Conservation (phyloP, 2,329 filamentous ascomycete species). For the Aschersonia sp. region DNA sequence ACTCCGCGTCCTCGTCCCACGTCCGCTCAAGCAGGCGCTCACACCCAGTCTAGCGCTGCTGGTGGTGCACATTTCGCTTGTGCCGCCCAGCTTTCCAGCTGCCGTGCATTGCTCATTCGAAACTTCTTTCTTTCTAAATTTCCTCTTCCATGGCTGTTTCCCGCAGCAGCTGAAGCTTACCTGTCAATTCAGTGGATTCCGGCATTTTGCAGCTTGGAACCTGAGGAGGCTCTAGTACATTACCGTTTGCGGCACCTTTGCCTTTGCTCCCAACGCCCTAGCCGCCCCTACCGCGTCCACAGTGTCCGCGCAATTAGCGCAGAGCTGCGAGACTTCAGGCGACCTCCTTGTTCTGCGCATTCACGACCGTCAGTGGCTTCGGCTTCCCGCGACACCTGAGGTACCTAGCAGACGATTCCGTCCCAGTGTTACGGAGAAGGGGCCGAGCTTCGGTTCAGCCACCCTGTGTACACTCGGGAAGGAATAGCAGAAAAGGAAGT, state of each 20-base stretch:
- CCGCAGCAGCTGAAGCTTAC: not conserved
- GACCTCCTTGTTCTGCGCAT: conserved; percentile 5
- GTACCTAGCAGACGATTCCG: not conserved
- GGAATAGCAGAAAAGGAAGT: not conserved
- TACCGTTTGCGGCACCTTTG: conserved; percentile 5
- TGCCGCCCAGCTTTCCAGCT: conserved; percentile 31
- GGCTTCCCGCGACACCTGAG: conserved; percentile 1
- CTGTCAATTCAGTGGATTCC: not conserved
- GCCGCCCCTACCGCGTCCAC: conserved; percentile 1
- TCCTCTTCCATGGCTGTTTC: not conserved
- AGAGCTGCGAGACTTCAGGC: not conserved
- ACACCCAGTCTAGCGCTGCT: conserved; percentile 10
- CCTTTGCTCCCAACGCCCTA: conserved; percentile 1
- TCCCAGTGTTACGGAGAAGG: not conserved
- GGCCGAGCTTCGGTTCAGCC: conserved; percentile 4
- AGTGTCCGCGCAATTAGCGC: not conserved
- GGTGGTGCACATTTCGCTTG: conserved; percentile 39
- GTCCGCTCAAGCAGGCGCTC: conserved; percentile 8
- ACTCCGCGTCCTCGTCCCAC: conserved; percentile 14
- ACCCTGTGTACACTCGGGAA: conserved; percentile 19
- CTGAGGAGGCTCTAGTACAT: not conserved
- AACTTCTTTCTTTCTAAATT: not conserved
- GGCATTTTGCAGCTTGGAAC: not conserved
- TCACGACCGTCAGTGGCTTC: conserved; percentile 2
- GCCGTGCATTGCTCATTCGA: conserved; percentile 12